phyloP scores from a whole-genome alignment of 1,139 yeast species.

The Kurtzmaniella quercitrusa region DNA sequence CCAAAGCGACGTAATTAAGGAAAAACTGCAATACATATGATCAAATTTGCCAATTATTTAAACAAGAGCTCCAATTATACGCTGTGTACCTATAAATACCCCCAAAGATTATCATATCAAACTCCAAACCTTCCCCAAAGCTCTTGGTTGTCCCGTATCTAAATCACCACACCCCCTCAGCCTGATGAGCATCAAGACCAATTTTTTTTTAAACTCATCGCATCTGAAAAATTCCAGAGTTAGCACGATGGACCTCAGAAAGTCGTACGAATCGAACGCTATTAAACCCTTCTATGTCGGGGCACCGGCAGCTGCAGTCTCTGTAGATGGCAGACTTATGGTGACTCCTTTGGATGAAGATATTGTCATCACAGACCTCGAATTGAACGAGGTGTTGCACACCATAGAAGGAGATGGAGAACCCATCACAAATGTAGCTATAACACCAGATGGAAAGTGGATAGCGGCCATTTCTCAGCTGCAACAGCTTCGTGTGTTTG shows the following conservation, averaged over 20 bases:
- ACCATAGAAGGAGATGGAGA: constrained; percentile 85
- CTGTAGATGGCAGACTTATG: constrained; percentile 59
- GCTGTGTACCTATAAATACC: no score
- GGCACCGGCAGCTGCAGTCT: constrained; percentile 68
- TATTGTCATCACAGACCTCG: constrained; percentile 62
- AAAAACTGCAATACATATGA: no score
- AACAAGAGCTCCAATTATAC: no score
- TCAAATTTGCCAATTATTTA: no score
- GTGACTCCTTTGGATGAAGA: constrained; percentile 84
- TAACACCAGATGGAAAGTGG: constrained; percentile 72
- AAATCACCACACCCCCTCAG: background rate
- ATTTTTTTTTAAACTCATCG: background rate
- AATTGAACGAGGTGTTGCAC: constrained; percentile 54
- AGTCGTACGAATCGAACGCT: constrained; percentile 30
- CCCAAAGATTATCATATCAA: no score
- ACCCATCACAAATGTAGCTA: constrained; percentile 63
- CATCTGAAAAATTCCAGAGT: background rate
- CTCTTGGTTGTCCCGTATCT: no score
- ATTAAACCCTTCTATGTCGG: constrained; percentile 80
- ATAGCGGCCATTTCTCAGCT: constrained; percentile 80
- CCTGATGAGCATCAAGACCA: background rate
- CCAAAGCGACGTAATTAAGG: no score
- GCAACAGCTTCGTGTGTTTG: constrained; percentile 70
- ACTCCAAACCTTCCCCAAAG: no score
- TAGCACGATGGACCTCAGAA: constrained; percentile 15